Evolutionary conservation across 768 basidiomycete species (phyloP).

Genomic region (Tremella mesenterica): DNA sequence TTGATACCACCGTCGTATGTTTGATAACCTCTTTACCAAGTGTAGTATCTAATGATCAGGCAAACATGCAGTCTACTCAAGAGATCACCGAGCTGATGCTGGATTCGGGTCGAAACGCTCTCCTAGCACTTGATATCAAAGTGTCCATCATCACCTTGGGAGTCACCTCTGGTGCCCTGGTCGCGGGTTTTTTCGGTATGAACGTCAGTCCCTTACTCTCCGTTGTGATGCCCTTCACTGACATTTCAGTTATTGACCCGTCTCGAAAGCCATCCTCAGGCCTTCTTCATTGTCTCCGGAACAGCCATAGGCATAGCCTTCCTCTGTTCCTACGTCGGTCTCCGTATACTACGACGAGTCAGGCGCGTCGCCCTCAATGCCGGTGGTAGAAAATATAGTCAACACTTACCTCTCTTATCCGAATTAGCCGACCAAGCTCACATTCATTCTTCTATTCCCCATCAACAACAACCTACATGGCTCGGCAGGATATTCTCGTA

Average conservation of each 20-base stretch:
- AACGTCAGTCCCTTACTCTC: slow-evolving; percentile 63
- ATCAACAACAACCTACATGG: neutral
- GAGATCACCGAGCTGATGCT: slow-evolving; percentile 95
- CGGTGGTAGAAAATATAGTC: slow-evolving; percentile 9
- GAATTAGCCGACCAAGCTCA: too few species aligned
- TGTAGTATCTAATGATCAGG: slow-evolving; percentile 47
- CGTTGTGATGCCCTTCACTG: neutral
- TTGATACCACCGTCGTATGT: slow-evolving; percentile 70
- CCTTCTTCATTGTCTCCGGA: slow-evolving; percentile 61
- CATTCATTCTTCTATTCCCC: too few species aligned
- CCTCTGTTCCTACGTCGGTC: slow-evolving; percentile 58
- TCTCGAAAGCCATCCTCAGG: slow-evolving; percentile 63
- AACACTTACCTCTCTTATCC: neutral
- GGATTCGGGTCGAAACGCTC: slow-evolving; percentile 86
- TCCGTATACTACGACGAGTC: slow-evolving; percentile 51
- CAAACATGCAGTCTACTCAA: slow-evolving; percentile 91
- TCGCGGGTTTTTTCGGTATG: slow-evolving; percentile 93
- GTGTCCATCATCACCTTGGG: slow-evolving; percentile 94
- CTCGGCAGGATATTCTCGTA: slow-evolving; percentile 13
- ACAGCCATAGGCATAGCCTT: slow-evolving; percentile 55
- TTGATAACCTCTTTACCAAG: neutral
- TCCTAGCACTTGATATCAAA: slow-evolving; percentile 86
- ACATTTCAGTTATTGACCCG: slow-evolving; percentile 59
- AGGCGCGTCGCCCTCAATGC: slow-evolving; percentile 39
- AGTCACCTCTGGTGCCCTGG: slow-evolving; percentile 75